phyloP scores from a whole-genome alignment of 2,329 filamentous ascomycete genomes.

The Colletotrichum sp. region DNA sequence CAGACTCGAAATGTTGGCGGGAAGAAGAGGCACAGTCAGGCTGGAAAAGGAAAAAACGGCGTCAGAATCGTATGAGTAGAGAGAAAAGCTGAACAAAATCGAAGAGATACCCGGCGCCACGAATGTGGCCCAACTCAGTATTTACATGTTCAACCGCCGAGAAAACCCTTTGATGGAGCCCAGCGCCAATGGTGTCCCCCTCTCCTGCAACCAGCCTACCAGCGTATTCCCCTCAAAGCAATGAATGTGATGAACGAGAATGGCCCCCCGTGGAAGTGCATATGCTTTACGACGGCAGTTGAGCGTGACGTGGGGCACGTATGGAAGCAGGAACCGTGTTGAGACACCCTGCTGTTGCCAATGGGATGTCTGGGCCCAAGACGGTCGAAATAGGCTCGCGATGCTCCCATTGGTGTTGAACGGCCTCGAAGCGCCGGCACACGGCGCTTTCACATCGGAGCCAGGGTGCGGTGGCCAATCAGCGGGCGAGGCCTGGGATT shows the following conservation, averaged over 20 bases:
- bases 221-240: background rate
- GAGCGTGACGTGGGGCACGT: background rate
- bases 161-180: background rate
- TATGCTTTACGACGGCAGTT: conserved; percentile 5
- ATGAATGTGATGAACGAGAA: background rate
- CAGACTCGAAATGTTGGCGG: background rate
- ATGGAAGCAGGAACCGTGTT: conserved; percentile 10
- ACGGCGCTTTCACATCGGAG: conserved; percentile 21
- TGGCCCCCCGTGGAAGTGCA: background rate
- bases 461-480: conserved; percentile 19
- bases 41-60: background rate
- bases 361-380: background rate
- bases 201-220: background rate
- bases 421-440: conserved; percentile 23
- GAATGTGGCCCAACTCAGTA: conserved; percentile 21
- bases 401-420: conserved; percentile 19
- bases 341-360: background rate
- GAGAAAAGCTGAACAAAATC: conserved; percentile 17
- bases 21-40: background rate
- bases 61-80: conserved; percentile 20
- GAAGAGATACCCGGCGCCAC: conserved; percentile 23
- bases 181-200: background rate
- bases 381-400: conserved; percentile 11
- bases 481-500: background rate
- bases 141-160: conserved; percentile 14